Evolutionary conservation across 176 grass and related monocot species (phyloP).

Genomic region (Avena sativa): DNA sequence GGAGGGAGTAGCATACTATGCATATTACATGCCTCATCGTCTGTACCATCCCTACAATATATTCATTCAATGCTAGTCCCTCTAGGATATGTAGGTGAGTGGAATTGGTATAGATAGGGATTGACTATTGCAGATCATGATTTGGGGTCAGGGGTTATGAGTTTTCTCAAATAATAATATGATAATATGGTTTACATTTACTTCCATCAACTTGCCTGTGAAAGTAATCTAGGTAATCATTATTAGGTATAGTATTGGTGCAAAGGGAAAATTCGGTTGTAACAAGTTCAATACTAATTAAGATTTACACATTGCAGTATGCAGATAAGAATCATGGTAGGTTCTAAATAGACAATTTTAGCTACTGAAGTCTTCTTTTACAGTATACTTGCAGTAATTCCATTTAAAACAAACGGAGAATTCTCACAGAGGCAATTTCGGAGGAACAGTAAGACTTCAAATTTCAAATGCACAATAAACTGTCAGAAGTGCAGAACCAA

Average conservation of each 20-base stretch:
- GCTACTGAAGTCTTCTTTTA: neutral
- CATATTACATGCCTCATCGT: neutral
- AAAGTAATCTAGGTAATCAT: conserved; percentile 17
- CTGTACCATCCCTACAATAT: neutral
- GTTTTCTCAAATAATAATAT: neutral
- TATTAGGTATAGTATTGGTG: neutral
- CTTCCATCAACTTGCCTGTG: neutral
- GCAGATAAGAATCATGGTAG: neutral
- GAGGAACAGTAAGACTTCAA: conserved; percentile 12
- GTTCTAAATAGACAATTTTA: conserved; percentile 15
- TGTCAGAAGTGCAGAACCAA: conserved; percentile 9
- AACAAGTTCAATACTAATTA: neutral
- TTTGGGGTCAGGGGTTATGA: neutral
- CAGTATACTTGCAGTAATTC: neutral
- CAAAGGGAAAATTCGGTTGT: neutral
- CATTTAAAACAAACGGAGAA: conserved; percentile 26
- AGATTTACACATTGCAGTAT: neutral
- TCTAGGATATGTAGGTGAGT: neutral
- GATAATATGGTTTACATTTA: neutral
- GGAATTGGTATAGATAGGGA: neutral
- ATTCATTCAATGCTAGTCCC: neutral
- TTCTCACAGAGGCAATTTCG: neutral
- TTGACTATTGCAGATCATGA: neutral
- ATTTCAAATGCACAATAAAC: conserved; percentile 18
- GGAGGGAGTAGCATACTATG: neutral